Conservation (phyloP, 2,329 filamentous ascomycete species). For the Ophiosphaerella korrae region DNA sequence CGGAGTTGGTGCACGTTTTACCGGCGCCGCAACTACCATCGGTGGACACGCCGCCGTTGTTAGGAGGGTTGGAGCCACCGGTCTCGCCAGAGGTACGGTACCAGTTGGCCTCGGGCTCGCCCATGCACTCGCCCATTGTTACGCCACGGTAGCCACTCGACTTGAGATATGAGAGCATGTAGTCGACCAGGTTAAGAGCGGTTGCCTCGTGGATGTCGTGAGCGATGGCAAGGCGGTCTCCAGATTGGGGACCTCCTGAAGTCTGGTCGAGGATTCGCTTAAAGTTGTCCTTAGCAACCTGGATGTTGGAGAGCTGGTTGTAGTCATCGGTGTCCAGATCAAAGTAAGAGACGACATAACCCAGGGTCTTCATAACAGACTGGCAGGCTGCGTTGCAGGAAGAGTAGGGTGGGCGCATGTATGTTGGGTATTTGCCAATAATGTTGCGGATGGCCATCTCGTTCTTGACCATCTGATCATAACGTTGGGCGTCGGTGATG, state of each 20-base stretch:
- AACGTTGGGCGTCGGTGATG: constrained; percentile 51
- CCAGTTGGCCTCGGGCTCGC: constrained; percentile 55
- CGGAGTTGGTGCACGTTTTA: constrained; percentile 24
- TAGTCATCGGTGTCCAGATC: constrained; percentile 62
- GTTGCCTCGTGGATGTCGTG: constrained; percentile 57
- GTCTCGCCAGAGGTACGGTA: constrained; percentile 50
- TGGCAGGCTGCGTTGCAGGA: constrained; percentile 51
- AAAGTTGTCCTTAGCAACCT: constrained; percentile 49
- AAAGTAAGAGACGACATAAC: constrained; percentile 66
- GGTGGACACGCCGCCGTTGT: constrained; percentile 22
- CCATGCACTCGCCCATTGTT: constrained; percentile 56
- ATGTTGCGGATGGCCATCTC: constrained; percentile 62
- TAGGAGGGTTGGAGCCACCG: constrained; percentile 11
- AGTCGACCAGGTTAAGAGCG: constrained; percentile 49
- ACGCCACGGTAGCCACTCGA: constrained; percentile 52
- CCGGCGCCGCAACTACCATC: constrained; percentile 27
- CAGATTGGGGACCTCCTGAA: constrained; percentile 15
- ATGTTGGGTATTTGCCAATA: constrained; percentile 60
- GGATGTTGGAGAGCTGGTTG: constrained; percentile 41
- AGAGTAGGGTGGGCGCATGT: constrained; percentile 58
- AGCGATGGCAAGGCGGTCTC: constrained; percentile 58
- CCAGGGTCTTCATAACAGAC: constrained; percentile 49
- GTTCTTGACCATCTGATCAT: constrained; percentile 58
- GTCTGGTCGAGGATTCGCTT: constrained; percentile 36
- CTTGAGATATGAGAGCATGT: constrained; percentile 49